Percentiles rank a stretch among this genome's conserved stretches.
These are phyloP conservation scores for Hypoxylon sp. DNA, from an alignment of 2,329 filamentous ascomycete species.

Conservation along the genomic window DNA sequence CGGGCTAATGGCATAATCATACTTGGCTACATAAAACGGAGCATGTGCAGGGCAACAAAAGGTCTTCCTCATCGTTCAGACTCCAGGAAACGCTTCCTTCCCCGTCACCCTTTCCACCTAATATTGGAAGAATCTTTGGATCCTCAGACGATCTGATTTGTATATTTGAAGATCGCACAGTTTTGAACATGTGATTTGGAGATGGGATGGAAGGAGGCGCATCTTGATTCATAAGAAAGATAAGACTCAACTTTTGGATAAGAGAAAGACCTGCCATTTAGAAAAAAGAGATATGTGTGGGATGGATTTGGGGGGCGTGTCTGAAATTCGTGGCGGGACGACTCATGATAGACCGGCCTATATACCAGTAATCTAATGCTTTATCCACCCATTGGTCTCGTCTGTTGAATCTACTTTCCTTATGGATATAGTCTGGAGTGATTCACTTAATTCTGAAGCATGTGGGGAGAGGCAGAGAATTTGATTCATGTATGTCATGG, in stretches of 20 bases:
- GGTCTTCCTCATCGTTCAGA: constrained; percentile 17
- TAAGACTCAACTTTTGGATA: constrained; percentile 36
- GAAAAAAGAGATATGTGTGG: constrained; percentile 33
- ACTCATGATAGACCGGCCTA: constrained; percentile 52
- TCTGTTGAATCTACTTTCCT: constrained; percentile 16
- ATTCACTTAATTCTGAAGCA: neutral
- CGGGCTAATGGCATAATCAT: constrained; percentile 41
- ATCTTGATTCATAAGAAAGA: constrained; percentile 36
- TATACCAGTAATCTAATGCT: constrained; percentile 55
- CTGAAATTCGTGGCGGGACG: constrained; percentile 43
- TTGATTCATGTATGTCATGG: neutral
- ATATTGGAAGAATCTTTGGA: constrained; percentile 17
- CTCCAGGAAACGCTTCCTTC: constrained; percentile 10
- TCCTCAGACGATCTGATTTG: constrained; percentile 27
- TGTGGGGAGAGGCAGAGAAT: neutral
- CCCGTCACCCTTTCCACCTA: constrained; percentile 18
- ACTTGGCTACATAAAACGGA: constrained; percentile 47
- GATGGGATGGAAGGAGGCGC: constrained; percentile 33
- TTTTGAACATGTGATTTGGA: neutral
- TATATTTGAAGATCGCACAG: constrained; percentile 21
- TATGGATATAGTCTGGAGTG: constrained; percentile 24
- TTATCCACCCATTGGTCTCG: constrained; percentile 34
- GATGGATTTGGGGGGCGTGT: constrained; percentile 32
- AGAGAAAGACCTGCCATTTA: constrained; percentile 43
- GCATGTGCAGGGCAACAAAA: constrained; percentile 33